Base-by-base conservation (phyloP, 257 asterid genomes). In the Przewalskia tangutica region DNA sequence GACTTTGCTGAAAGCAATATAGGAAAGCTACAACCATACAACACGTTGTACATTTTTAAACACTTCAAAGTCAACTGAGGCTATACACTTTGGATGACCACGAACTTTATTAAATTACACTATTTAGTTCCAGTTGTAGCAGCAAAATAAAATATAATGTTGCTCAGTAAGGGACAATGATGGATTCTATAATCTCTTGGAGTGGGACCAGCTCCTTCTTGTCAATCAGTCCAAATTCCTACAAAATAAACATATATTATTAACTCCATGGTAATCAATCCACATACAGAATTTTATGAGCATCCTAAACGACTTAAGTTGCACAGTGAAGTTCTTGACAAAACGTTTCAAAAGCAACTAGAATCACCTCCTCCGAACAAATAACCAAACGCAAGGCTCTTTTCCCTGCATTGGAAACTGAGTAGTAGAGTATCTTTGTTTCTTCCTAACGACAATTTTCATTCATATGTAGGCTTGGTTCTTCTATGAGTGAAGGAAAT, bases 191-290 rank as follows among this genome's bases (percentile, higher is more conserved):
- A 82, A 93, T 93, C 86, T 94, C 97, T 81, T 92, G 93, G 64
- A 94, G 92, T 11, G 97, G 98, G 82, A 97, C 97, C 73, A 94
- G 91, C 85, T 94, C 98, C 93, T 89, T 90, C 92, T 89, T 94
- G 88, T 91, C 97, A 32, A 93, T 93, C 91, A 94, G 91, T 73
- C 86, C 85, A 82, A 94, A 94, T 86, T 94, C 98, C 98, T 94
- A 91, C 92, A 88, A 5, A 40, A 76, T 17, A 34, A 16, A 80
- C 14, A 62, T 20, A 20, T 23, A 73, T 13, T 50, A 50, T 73
- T 50, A 6, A 2, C 23, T 55, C 62, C 62, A 14, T 17, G 23
- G 62, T 17, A 55, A 17, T 17, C n/a, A 55, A 55, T 48, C 79
- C 60, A 73, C 13, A 71, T 0, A 38, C 16, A 42, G n/a, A n/a